Evolutionary conservation across 2,329 filamentous ascomycete species (phyloP).

Genomic region (Aspergillus sp.): DNA sequence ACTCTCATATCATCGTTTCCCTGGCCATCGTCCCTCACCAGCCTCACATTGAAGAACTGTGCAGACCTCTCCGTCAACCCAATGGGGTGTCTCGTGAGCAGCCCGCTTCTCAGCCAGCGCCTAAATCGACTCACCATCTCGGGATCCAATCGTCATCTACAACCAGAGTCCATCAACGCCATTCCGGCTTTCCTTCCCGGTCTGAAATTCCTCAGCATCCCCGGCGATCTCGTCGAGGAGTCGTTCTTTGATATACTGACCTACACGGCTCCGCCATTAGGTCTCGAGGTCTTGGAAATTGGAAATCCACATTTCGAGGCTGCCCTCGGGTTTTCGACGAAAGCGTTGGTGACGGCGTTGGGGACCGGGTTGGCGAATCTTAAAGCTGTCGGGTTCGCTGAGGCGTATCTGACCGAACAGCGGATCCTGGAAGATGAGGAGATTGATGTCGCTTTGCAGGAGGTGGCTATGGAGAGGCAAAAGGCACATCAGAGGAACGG

Average conservation of each 20-base stretch:
- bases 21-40: slow-evolving; percentile 22
- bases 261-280: slow-evolving; percentile 9
- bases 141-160: slow-evolving; percentile 16
- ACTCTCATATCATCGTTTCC: slow-evolving; percentile 14
- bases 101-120: slow-evolving; percentile 10
- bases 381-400: slow-evolving; percentile 20
- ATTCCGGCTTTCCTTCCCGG: slow-evolving; percentile 19
- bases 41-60: slow-evolving; percentile 19
- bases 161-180: slow-evolving; percentile 17
- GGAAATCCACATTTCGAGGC: slow-evolving; percentile 12
- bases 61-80: slow-evolving; percentile 15
- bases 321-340: slow-evolving; percentile 14
- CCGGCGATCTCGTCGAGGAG: slow-evolving; percentile 21
- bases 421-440: slow-evolving; percentile 17
- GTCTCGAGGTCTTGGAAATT: slow-evolving; percentile 23
- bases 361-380: slow-evolving; percentile 17
- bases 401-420: slow-evolving; percentile 15
- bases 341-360: slow-evolving; percentile 15
- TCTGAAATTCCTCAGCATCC: slow-evolving; percentile 22
- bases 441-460: slow-evolving; percentile 19
- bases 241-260: slow-evolving; percentile 20
- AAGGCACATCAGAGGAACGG: not conserved
- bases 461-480: slow-evolving; percentile 6
- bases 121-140: slow-evolving; percentile 21
- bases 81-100: slow-evolving; percentile 18